Percentiles rank a stretch among this genome's conserved stretches.
Evolutionary conservation across 371 early-diverging fungal genomes (phyloP).

Genomic region (Rhizopus microsporus): DNA sequence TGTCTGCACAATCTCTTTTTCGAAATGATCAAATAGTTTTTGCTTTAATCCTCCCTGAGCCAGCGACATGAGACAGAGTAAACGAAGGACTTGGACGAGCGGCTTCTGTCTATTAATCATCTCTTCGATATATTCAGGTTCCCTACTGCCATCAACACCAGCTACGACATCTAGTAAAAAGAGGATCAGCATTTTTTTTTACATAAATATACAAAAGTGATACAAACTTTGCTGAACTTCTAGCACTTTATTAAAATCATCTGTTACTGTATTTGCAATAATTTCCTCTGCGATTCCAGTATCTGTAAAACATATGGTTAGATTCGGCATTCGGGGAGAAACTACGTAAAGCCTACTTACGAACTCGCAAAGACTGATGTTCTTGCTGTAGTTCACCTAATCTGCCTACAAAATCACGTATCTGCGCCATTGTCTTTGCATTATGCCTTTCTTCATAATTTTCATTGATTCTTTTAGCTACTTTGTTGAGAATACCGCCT

Average conservation of each 20-base stretch:
- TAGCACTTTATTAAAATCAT: slow-evolving; percentile 77
- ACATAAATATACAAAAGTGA: background rate
- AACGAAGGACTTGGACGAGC: slow-evolving; percentile 71
- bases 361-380: slow-evolving; percentile 77
- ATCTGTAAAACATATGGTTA: slow-evolving; percentile 48
- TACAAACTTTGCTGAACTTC: slow-evolving; percentile 87
- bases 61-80: slow-evolving; percentile 83
- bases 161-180: slow-evolving; percentile 72
- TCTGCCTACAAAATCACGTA: slow-evolving; percentile 88
- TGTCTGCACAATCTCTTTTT: slow-evolving; percentile 83
- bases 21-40: slow-evolving; percentile 78
- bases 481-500: slow-evolving; percentile 75
- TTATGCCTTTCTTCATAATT: slow-evolving; percentile 88
- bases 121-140: slow-evolving; percentile 84
- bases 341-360: slow-evolving; percentile 36
- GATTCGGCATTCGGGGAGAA: background rate
- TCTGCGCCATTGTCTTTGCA: slow-evolving; percentile 85
- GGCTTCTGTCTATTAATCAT: slow-evolving; percentile 77
- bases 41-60: slow-evolving; percentile 80
- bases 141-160: slow-evolving; percentile 66
- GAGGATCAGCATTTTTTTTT: background rate
- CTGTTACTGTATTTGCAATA: slow-evolving; percentile 72
- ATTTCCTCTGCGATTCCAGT: slow-evolving; percentile 85
- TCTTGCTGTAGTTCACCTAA: slow-evolving; percentile 82
- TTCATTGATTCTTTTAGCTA: slow-evolving; percentile 81